Evolutionary conservation across 2,329 filamentous ascomycete genomes (phyloP).

Genomic region (Reticulascus tulasneorum): DNA sequence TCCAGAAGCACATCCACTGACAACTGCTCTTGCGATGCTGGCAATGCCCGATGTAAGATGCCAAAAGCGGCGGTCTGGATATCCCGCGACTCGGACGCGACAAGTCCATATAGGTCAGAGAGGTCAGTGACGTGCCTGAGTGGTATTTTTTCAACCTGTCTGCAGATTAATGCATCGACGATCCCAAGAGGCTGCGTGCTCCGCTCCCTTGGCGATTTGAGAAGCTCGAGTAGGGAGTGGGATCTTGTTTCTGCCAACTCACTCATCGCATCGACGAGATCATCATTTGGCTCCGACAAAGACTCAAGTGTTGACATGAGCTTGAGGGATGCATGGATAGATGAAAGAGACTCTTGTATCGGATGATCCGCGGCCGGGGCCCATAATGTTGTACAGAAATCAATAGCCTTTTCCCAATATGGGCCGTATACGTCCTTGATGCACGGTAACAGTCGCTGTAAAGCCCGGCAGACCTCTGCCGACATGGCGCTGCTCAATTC

Average conservation of each 20-base stretch:
- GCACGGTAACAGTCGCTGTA: conserved; percentile 63
- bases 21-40: conserved; percentile 71
- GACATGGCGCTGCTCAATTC: conserved; percentile 39
- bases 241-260: conserved; percentile 55
- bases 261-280: conserved; percentile 71
- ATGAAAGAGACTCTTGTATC: conserved; percentile 50
- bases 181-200: conserved; percentile 66
- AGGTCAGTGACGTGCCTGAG: conserved; percentile 59
- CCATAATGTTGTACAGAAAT: conserved; percentile 58
- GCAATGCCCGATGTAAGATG: conserved; percentile 76
- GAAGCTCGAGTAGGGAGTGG: conserved; percentile 56
- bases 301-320: conserved; percentile 61
- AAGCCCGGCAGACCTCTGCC: conserved; percentile 50
- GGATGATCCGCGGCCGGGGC: conserved; percentile 37
- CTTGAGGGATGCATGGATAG: conserved; percentile 69
- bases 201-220: conserved; percentile 47
- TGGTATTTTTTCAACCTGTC: conserved; percentile 63
- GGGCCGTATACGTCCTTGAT: conserved; percentile 82
- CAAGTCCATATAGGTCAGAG: conserved; percentile 67
- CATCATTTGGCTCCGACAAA: conserved; percentile 75
- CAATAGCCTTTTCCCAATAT: conserved; percentile 70
- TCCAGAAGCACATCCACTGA: conserved; percentile 74
- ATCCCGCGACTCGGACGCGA: conserved; percentile 70
- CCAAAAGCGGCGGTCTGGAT: conserved; percentile 79
- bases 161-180: conserved; percentile 69